Base-by-base conservation (phyloP, 208 protist genomes). In the Acanthamoeba royreba region DNA sequence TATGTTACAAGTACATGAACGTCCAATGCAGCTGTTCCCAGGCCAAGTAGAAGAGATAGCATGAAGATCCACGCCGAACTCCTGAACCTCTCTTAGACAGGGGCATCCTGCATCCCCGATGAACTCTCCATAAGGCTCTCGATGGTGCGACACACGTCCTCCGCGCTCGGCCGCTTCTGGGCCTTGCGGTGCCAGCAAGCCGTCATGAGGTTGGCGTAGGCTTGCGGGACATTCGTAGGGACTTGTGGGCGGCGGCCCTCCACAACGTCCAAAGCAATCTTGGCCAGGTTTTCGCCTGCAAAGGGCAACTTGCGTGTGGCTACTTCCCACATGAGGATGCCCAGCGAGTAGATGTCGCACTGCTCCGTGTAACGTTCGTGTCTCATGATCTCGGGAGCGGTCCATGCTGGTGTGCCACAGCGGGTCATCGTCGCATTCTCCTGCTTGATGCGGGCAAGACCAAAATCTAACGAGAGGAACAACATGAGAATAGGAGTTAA, bases 401-500 rank as follows among this genome's bases (percentile, higher is more conserved):
- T 90, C 83, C 83, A 90, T 7, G 52, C 46, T 1, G 83, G 83
- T 35, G 83, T 90, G 49, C 83, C 83, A 42, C 83, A 90, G 53
- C 49, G 83, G 46, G 83, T 90, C 83, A 90, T 90, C 0, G 83
- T 90, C 19, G 52, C 83, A 52, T 90, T 90, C 25, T 90, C 83
- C 53, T 90, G 35, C 53, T 69, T 58, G 22, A 90, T 90, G 8
- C 83, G 49, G 4, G 83, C 83, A 4, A 90, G 33, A 4, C 83
- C 83, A 46, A 90, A 90, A 52, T 96, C 95, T n/a, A n/a, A n/a
- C n/a, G n/a, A n/a, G n/a, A n/a, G n/a, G n/a, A n/a, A n/a, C n/a
- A n/a, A 17, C 42, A 43, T n/a, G n/a, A n/a, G n/a, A n/a, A n/a
- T n/a, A n/a, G n/a, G n/a, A n/a, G n/a, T n/a, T n/a, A n/a, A n/a